A percentile compares a stretch with the other conserved stretches of the same genome.
Evolutionary conservation across 2,329 filamentous ascomycete species (phyloP).

Genomic region (Diaporthe citriasiana): DNA sequence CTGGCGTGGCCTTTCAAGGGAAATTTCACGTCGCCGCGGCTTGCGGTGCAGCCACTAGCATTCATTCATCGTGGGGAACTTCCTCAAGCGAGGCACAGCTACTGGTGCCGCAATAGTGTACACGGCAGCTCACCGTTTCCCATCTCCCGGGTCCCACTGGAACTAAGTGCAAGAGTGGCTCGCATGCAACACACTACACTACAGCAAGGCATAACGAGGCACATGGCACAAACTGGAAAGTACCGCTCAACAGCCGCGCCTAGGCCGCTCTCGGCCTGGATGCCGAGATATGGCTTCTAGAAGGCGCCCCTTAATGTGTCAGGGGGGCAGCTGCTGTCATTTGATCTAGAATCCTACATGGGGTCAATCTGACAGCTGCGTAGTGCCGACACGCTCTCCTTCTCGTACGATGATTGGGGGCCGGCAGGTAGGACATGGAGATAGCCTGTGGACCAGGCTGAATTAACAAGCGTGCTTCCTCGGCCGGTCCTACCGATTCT

Average conservation of each 20-base stretch:
- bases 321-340: constrained; percentile 20
- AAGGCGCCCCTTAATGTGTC: constrained; percentile 31
- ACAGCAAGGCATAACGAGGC: neutral
- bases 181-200: neutral
- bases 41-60: neutral
- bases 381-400: constrained; percentile 2
- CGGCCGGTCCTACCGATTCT: constrained; percentile 5
- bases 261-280: constrained; percentile 29
- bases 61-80: neutral
- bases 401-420: constrained; percentile 18
- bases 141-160: constrained; percentile 10
- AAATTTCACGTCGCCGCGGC: neutral
- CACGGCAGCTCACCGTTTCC: neutral
- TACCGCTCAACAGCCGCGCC: constrained; percentile 20
- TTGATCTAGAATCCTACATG: constrained; percentile 9
- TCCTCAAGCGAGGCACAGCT: neutral
- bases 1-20: neutral
- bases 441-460: constrained; percentile 13
- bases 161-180: neutral
- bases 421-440: neutral
- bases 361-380: constrained; percentile 15
- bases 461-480: neutral
- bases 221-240: neutral
- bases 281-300: constrained; percentile 23
- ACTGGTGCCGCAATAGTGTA: constrained; percentile 20